Evolutionary conservation across 345 rosid genomes (phyloP).

Genomic region (Dipteronia dyeriana): DNA sequence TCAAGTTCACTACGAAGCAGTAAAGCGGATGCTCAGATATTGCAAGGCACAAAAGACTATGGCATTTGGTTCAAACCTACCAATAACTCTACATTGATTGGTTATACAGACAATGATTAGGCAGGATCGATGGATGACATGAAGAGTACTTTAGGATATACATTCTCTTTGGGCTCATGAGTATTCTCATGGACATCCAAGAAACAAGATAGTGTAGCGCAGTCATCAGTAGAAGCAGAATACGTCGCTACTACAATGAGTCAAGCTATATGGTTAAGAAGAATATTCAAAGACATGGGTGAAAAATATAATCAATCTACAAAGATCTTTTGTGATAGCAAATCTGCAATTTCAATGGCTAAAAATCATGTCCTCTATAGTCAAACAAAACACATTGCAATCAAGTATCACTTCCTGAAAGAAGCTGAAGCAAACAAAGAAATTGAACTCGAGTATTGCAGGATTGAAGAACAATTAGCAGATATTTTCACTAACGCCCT

Average conservation of each 20-base stretch:
- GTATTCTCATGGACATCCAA: constrained; percentile 3
- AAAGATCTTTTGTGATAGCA: background rate
- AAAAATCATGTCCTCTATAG: background rate
- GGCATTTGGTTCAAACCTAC: background rate
- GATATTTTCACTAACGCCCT: background rate
- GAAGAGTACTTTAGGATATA: background rate
- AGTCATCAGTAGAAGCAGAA: background rate
- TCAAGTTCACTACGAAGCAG: background rate
- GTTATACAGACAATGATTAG: no score
- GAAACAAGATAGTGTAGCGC: background rate
- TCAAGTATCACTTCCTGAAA: background rate
- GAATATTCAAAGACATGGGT: background rate
- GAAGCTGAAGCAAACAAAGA: background rate
- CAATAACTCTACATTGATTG: no score
- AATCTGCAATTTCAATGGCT: background rate
- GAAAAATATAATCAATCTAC: background rate
- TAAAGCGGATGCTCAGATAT: background rate
- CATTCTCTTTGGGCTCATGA: background rate
- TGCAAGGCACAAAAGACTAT: background rate
- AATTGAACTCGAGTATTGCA: background rate
- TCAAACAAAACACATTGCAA: background rate
- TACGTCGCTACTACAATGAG: background rate
- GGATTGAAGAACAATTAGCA: background rate
- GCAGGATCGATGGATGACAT: background rate
- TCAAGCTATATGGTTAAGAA: background rate